Percentiles rank a stretch among this genome's conserved stretches.
Evolutionary conservation across 148 eudicot species (phyloP).

Genomic region (Rhododendron ovatum): DNA sequence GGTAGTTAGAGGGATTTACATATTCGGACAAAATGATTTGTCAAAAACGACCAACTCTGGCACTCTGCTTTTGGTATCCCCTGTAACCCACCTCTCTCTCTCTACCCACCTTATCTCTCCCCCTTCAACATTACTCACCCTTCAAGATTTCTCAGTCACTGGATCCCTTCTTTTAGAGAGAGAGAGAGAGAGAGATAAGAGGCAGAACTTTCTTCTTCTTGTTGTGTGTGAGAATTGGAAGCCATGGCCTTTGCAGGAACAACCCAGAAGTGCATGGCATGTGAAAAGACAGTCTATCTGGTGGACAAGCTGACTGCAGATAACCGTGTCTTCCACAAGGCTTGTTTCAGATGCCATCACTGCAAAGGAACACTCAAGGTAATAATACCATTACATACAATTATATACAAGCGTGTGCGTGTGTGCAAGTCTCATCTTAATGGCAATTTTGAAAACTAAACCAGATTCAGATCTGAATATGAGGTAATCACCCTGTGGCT

Average conservation of each 20-base stretch:
- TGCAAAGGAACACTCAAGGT: slow-evolving; percentile 99
- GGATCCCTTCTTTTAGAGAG: not conserved
- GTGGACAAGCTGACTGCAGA: slow-evolving; percentile 95
- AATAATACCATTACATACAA: not conserved
- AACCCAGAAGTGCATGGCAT: slow-evolving; percentile 91
- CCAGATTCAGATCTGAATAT: slow-evolving; percentile 4
- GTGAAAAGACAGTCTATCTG: slow-evolving; percentile 88
- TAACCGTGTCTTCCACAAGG: slow-evolving; percentile 76
- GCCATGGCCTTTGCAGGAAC: slow-evolving; percentile 72
- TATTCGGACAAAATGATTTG: slow-evolving; percentile 15
- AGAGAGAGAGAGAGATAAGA: not conserved
- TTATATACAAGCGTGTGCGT: not conserved
- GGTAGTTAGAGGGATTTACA: not conserved
- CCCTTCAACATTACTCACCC: not conserved
- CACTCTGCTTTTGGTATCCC: slow-evolving; percentile 28
- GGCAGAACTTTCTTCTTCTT: not conserved
- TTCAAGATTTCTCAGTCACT: not conserved
- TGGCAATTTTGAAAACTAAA: not conserved
- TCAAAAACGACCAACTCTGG: slow-evolving; percentile 10
- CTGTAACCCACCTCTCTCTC: slow-evolving; percentile 16
- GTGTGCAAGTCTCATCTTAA: not conserved
- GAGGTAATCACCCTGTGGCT: not conserved
- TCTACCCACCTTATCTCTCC: slow-evolving; percentile 1
- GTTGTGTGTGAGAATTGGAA: not conserved
- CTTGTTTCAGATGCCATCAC: slow-evolving; percentile 97